Base-by-base conservation (phyloP, 768 basidiomycete genomes). In the Gautieria morchelliformis region DNA sequence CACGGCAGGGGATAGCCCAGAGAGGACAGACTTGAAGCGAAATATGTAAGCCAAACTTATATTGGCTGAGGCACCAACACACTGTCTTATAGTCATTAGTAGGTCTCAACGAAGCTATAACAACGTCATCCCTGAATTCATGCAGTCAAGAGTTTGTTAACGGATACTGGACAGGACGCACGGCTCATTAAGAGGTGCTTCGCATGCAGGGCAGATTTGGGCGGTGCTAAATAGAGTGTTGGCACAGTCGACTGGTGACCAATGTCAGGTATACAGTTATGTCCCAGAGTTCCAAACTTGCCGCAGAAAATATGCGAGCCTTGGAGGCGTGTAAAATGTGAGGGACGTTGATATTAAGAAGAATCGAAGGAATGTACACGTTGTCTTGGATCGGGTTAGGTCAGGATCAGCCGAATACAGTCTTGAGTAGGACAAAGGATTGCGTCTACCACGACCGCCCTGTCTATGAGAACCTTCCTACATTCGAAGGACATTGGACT, bases 1-100 rank as follows among this genome's bases (percentile, higher is more conserved):
- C 30, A 78, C 79, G 0, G 84, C 79, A 14, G 90, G 90, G 27
- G 78, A 81, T 46, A 93, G 68, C 0, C 90, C 90, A 27, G 90
- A 90, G 47, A 93, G 73, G 58, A 93, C 90, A 19, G 90, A 92
- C 89, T 93, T 60, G 14, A 46, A 32, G 41, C 27, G 27, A 27
- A 27, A 27, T 27, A 27, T 27, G 5, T 27, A 27, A 27, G 27
- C 27, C 27, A 27, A 27, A 27, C 27, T 27, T 5, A 15, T 32
- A 22, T n/a, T 35, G 2, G 4, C 2, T 40, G 39, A 12, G 22
- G 5, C 19, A n/a, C 33, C 52, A 27, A 59, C 75, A 65, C 66
- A 87, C 90, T 50, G 90, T 93, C 73, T 92, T 93, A 71, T 92
- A 93, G 69, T 93, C 90, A 66, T 93, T 93, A 4, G 89, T 84